phyloP scores from a whole-genome alignment of 108 stramenopile genomes.

The Fragilaria radians region DNA sequence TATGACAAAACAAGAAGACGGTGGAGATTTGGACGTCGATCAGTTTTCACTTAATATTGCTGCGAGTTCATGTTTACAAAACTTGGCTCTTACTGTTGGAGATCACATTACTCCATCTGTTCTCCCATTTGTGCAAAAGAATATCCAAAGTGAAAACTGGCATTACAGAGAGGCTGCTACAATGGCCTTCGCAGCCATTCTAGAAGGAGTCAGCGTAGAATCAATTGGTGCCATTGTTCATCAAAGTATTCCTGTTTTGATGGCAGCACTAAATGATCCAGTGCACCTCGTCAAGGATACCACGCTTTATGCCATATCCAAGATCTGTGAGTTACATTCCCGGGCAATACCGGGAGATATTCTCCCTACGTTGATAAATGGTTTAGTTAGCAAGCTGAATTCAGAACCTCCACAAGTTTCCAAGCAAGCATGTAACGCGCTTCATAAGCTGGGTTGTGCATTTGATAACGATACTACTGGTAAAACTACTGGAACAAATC shows the following conservation, averaged over 20 bases:
- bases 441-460: conserved; percentile 87
- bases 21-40: conserved; percentile 72
- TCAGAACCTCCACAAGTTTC: conserved; percentile 76
- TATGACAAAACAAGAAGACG: conserved; percentile 91
- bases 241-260: conserved; percentile 79
- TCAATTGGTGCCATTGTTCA: conserved; percentile 74
- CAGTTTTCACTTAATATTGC: conserved; percentile 81
- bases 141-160: conserved; percentile 88
- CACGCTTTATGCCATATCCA: conserved; percentile 85
- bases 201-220: conserved; percentile 79
- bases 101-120: conserved; percentile 73
- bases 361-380: conserved; percentile 74
- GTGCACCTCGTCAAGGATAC: conserved; percentile 87
- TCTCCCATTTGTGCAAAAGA: conserved; percentile 84
- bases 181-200: conserved; percentile 89
- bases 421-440: conserved; percentile 81
- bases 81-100: conserved; percentile 77
- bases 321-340: conserved; percentile 88
- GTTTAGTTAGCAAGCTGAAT: conserved; percentile 52
- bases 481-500: conserved; percentile 61
- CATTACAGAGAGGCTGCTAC: conserved; percentile 86
- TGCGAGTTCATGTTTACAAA: conserved; percentile 75
- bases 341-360: conserved; percentile 65
- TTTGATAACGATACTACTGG: conserved; percentile 52
- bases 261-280: conserved; percentile 64